These are phyloP conservation scores for Alternaria gaisen DNA, from an alignment of 2,329 filamentous ascomycete genomes.

Conservation along the genomic window DNA sequence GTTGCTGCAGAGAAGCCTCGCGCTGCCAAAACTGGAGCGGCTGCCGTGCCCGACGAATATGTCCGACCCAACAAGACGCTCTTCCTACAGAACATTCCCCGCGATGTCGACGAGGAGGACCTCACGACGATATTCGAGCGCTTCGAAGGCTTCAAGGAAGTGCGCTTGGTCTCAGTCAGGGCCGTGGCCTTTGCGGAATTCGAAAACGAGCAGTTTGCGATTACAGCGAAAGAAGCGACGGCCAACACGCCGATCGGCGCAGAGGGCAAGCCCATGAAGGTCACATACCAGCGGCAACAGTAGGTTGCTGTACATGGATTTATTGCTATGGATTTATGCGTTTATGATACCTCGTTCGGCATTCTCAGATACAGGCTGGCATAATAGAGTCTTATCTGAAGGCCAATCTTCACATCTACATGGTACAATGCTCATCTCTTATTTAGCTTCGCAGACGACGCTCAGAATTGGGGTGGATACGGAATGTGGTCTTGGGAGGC, in stretches of 20 bases:
- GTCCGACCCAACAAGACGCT: conserved; percentile 96
- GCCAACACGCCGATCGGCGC: conserved; percentile 82
- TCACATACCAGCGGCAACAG: conserved; percentile 89
- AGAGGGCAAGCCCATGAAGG: conserved; percentile 81
- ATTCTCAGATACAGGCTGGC: conserved; percentile 16
- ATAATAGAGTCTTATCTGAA: conserved; percentile 20
- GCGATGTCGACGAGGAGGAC: conserved; percentile 82
- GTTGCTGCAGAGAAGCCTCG: conserved; percentile 62
- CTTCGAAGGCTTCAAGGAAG: conserved; percentile 94
- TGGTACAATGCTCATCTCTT: conserved; percentile 20
- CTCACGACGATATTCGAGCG: conserved; percentile 83
- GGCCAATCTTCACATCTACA: conserved; percentile 14
- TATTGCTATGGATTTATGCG: conserved; percentile 35
- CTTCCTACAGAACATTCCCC: conserved; percentile 90
- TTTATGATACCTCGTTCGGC: conserved; percentile 29
- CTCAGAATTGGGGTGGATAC: not conserved
- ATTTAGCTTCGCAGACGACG: conserved; percentile 1
- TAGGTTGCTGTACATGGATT: conserved; percentile 53
- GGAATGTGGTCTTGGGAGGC: not conserved
- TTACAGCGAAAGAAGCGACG: conserved; percentile 92
- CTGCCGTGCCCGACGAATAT: conserved; percentile 95
- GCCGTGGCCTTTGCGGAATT: conserved; percentile 98
- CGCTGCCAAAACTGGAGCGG: conserved; percentile 72
- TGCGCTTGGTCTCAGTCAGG: conserved; percentile 85
- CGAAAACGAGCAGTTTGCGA: conserved; percentile 86